Evolutionary conservation across 1,284 basidiomycete genomes (phyloP).

Genomic region (Ganoderma meredithae): DNA sequence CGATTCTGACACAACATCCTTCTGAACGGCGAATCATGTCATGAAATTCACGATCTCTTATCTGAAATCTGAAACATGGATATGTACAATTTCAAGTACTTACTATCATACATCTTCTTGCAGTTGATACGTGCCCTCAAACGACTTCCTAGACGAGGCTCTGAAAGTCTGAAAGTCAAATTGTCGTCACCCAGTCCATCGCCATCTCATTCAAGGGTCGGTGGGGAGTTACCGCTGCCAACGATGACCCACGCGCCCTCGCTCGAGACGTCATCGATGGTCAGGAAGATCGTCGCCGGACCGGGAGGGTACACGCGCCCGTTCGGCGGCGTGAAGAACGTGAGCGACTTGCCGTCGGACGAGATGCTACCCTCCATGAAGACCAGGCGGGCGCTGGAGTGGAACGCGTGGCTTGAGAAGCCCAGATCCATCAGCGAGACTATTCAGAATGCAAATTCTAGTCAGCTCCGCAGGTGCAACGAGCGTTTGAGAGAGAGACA

Average conservation of each 20-base stretch:
- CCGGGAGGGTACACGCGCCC: slow-evolving; percentile 59
- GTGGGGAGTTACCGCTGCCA: slow-evolving; percentile 46
- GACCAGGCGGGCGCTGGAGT: slow-evolving; percentile 53
- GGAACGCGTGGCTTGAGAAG: slow-evolving; percentile 56
- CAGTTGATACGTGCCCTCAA: too few relatives aligned
- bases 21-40: too few relatives aligned
- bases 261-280: slow-evolving; percentile 56
- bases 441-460: slow-evolving; percentile 17
- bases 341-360: slow-evolving; percentile 45
- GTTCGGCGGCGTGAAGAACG: slow-evolving; percentile 52
- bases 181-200: too few relatives aligned
- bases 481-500: background rate
- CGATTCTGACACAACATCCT: too few relatives aligned
- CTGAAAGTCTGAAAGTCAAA: too few relatives aligned
- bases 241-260: slow-evolving; percentile 53
- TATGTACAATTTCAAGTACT: too few relatives aligned
- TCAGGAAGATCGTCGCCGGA: slow-evolving; percentile 54
- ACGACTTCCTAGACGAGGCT: too few relatives aligned
- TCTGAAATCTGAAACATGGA: too few relatives aligned
- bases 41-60: too few relatives aligned
- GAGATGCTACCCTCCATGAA: slow-evolving; percentile 51
- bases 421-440: slow-evolving; percentile 55
- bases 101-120: too few relatives aligned
- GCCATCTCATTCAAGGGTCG: slow-evolving; percentile 27
- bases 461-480: background rate